Conservation (phyloP, 129 eudicot species). For the Pulicaria dysenterica region DNA sequence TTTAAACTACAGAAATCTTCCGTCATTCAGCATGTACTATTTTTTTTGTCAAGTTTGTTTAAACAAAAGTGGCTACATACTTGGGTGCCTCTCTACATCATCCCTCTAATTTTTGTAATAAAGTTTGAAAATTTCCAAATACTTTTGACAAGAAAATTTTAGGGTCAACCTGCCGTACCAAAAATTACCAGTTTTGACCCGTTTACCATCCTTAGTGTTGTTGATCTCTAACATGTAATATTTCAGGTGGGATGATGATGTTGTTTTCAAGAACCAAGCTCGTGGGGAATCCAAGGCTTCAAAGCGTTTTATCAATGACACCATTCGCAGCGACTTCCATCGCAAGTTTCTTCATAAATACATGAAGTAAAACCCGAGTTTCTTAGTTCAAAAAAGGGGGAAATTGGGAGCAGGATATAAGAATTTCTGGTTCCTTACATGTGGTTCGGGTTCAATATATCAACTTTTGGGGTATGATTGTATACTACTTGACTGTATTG, state of each 20-base stretch:
- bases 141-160: neutral
- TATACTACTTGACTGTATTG: conserved; percentile 20
- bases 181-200: neutral
- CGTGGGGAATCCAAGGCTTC: conserved; percentile 45
- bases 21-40: too few relatives aligned
- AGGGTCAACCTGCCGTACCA: neutral
- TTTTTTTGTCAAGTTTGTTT: too few relatives aligned
- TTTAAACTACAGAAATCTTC: too few relatives aligned
- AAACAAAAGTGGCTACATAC: too few relatives aligned
- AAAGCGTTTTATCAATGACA: conserved; percentile 49
- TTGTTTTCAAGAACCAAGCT: conserved; percentile 49
- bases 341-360: conserved; percentile 49
- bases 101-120: too few relatives aligned
- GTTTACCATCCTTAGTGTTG: neutral
- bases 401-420: conserved; percentile 7
- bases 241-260: conserved; percentile 55
- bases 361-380: conserved; percentile 34
- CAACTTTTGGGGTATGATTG: conserved; percentile 10
- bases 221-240: neutral
- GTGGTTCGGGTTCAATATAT: neutral
- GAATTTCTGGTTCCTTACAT: conserved; percentile 12
- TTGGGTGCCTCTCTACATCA: too few relatives aligned
- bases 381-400: neutral
- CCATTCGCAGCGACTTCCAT: conserved; percentile 50
- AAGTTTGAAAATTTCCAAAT: neutral